Conservation (phyloP, 2,329 filamentous ascomycete genomes). For the Metarhizium rileyi region DNA sequence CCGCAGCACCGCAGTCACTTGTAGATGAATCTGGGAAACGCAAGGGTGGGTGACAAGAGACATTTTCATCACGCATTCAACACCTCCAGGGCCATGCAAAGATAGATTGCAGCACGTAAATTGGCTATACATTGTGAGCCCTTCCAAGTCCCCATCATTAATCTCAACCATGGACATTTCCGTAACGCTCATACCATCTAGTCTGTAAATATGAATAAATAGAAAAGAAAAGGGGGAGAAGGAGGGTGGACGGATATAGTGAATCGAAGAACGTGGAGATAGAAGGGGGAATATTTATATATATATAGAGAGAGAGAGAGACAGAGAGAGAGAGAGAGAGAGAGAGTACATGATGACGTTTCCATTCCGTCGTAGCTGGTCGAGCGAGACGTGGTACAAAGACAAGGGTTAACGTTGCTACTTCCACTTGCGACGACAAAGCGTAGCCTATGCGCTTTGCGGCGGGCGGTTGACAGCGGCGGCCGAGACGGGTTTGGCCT, state of each 20-base stretch:
- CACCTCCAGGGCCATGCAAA: background rate
- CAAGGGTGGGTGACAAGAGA: too few species aligned
- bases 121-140: background rate
- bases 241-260: too few species aligned
- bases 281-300: background rate
- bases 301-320: background rate
- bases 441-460: conserved; percentile 21
- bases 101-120: background rate
- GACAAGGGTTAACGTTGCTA: background rate
- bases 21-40: too few species aligned
- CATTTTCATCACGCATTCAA: too few species aligned
- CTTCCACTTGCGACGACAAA: conserved; percentile 8
- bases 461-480: conserved; percentile 2
- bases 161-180: background rate
- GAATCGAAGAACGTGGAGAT: too few species aligned
- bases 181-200: background rate
- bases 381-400: background rate
- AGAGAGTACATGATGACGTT: background rate
- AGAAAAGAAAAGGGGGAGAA: conserved; percentile 1
- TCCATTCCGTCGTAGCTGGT: background rate
- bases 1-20: too few species aligned
- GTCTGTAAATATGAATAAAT: background rate
- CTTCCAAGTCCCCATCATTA: background rate
- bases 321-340: background rate
- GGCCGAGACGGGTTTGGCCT: background rate